Evolutionary conservation across 2,329 filamentous ascomycete genomes (phyloP).

Genomic region (Pyricularia grisea): DNA sequence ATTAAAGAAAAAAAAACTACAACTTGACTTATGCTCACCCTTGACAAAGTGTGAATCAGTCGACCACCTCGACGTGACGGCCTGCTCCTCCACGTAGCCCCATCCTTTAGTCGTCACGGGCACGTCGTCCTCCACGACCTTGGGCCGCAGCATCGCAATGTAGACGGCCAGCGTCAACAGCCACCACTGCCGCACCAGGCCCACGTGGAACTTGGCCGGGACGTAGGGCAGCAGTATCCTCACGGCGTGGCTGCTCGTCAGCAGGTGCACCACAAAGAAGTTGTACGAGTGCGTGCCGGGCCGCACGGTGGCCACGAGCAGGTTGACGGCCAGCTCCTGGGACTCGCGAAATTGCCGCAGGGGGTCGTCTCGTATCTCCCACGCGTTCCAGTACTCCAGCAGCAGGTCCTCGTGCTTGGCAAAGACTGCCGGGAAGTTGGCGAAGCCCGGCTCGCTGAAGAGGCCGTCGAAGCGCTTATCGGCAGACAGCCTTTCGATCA

Average conservation of each 20-base stretch:
- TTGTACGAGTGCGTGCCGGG: slow-evolving; percentile 60
- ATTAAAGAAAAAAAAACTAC: neutral
- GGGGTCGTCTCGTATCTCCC: slow-evolving; percentile 57
- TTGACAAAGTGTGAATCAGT: slow-evolving; percentile 82
- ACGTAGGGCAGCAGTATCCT: slow-evolving; percentile 75
- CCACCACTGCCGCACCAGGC: slow-evolving; percentile 82
- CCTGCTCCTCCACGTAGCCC: slow-evolving; percentile 65
- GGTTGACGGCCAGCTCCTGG: slow-evolving; percentile 49
- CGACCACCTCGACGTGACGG: slow-evolving; percentile 56
- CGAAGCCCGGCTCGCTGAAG: slow-evolving; percentile 46
- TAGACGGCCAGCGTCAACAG: slow-evolving; percentile 72
- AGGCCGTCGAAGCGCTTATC: slow-evolving; percentile 64
- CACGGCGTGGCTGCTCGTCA: slow-evolving; percentile 82
- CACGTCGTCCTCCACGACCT: slow-evolving; percentile 58
- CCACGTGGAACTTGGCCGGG: slow-evolving; percentile 61
- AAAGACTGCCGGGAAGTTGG: slow-evolving; percentile 62
- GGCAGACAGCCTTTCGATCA: slow-evolving; percentile 58
- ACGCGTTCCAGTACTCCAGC: slow-evolving; percentile 86
- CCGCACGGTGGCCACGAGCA: slow-evolving; percentile 52
- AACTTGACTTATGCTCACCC: slow-evolving; percentile 32
- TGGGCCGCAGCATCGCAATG: slow-evolving; percentile 63
- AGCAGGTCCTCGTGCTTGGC: slow-evolving; percentile 58
- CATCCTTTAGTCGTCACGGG: slow-evolving; percentile 58
- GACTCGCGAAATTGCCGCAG: slow-evolving; percentile 67
- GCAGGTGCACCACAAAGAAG: slow-evolving; percentile 72